Base-by-base conservation (phyloP, 2,329 filamentous ascomycete species). In the Neocucurbitaria cava region DNA sequence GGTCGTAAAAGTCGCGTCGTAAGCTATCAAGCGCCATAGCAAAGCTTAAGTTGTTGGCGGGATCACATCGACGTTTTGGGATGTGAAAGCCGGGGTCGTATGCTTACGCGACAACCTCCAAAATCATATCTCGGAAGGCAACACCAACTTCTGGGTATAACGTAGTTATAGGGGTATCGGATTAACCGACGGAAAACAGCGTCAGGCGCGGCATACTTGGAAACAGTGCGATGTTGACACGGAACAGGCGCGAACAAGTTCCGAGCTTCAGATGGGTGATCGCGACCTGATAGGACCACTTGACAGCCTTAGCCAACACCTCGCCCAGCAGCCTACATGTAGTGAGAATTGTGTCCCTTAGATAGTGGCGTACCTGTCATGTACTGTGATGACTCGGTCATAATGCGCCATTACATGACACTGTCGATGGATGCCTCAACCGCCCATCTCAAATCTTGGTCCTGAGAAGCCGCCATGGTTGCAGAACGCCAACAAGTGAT, bases 11-110 rank as follows among this genome's bases (percentile, higher is more conserved):
- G 21, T 36, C 30, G 21, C 21, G 24, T 18, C 28, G 20, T 13
- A 20, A 42, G 26, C 28, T 21, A 30, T 49, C 33, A 42, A n/a
- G 50, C 43, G 38, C 24, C 38, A 30, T 36, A 26, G 39, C n/a
- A n/a, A 24, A 17, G 23, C 38, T 26, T 18, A 35, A 23, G 40
- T n/a, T 41, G 40, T 31, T 18, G 35, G 30, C 58, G 30, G 55
- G 52, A 49, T 54, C 40, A 8, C 13, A 40, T 59, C 28, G 18
- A 45, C 56, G 42, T 48, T 48, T 61, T 52, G 36, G 53, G 56
- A 48, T 48, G 44, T 56, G 44, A 23, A 56, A 45, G 46, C 52
- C 56, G 49, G 33, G 33, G 15, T 33, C 36, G 20, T 21, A 35
- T 24, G 24, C 36, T 28, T 24, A 31, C 40, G 41, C 30, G 43